Base-by-base conservation (phyloP, 2,329 filamentous ascomycete genomes). In the Didymella keratinophila region DNA sequence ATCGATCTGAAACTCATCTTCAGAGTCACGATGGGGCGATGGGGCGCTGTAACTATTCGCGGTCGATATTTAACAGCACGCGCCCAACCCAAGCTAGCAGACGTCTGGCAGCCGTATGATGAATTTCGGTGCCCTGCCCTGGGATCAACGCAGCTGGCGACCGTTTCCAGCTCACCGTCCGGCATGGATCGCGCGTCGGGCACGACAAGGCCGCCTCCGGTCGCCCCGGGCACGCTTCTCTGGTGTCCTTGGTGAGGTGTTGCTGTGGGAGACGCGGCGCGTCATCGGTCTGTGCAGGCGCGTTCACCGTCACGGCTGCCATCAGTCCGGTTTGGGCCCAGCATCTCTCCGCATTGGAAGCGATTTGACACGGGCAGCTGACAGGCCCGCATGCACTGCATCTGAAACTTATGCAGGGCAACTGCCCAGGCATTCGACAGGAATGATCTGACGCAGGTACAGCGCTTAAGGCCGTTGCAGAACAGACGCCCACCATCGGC, bases 341-440 rank as follows among this genome's bases (percentile, higher is more conserved):
- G 32, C 39, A 42, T 27, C 18, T 39, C 41, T 52, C 56, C 46
- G 34, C 37, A 48, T 28, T 28, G 27, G 27, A 42, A 25, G 21
- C 41, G 41, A 43, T 25, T 27, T 25, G 21, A 18, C 16, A 58
- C 25, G 45, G n/a, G 51, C 56, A 57, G 59, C 61, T 58, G 61
- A 58, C 54, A 56, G 46, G 32, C 49, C 37, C 41, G 49, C 52
- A 49, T 52, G 50, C 51, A 36, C n/a, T 18, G 32, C 14, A 36
- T n/a, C 16, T 36, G 44, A 32, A 37, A n/a, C 44, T 61, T 43
- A 66, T 68, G 66, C 66, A 65, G 66, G 64, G 61, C 57, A 47
- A 11, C 42, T 27, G 30, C 42, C 37, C 36, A 56, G 51, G 46
- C 47, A 21, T 50, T 21, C 18, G 34, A 39, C 28, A 44, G 37